Evolutionary conservation across 2,329 filamentous ascomycete genomes (phyloP).

Genomic region (Aspergillus brunneoviolaceus): DNA sequence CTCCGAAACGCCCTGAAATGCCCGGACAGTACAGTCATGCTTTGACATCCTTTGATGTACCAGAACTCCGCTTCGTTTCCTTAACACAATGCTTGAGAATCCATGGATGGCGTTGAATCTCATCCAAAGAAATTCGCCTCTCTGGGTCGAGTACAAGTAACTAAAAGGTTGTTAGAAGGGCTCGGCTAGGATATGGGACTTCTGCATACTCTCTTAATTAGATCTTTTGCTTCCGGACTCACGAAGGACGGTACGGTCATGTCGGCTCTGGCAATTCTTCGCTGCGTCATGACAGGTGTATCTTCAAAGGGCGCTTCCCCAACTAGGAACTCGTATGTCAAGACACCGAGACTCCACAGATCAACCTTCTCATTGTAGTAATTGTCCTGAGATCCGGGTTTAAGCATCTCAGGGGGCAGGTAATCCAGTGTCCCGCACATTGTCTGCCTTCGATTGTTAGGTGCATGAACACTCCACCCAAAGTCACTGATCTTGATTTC

Average conservation of each 20-base stretch:
- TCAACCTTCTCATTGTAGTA: constrained; percentile 96
- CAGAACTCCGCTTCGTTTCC: constrained; percentile 47
- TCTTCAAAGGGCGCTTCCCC: constrained; percentile 98
- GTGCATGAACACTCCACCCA: constrained; percentile 96
- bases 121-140: constrained; percentile 85
- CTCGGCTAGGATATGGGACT: neutral
- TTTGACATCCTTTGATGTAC: constrained; percentile 35
- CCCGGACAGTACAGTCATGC: constrained; percentile 23
- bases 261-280: constrained; percentile 82
- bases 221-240: constrained; percentile 81
- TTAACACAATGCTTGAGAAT: constrained; percentile 88
- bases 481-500: constrained; percentile 99
- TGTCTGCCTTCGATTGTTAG: constrained; percentile 87
- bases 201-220: constrained; percentile 77
- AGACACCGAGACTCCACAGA: constrained; percentile 89
- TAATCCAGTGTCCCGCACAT: constrained; percentile 98
- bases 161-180: constrained; percentile 45
- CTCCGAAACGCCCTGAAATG: constrained; percentile 23
- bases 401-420: constrained; percentile 96
- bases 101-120: constrained; percentile 90
- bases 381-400: constrained; percentile 74
- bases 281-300: constrained; percentile 88
- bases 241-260: constrained; percentile 92
- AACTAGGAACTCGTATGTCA: constrained; percentile 95
- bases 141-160: constrained; percentile 89